Evolutionary conservation across 768 basidiomycete species (phyloP), one percentile per base, ranked within the genome.

Genomic region (Boletus speciosus): DNA sequence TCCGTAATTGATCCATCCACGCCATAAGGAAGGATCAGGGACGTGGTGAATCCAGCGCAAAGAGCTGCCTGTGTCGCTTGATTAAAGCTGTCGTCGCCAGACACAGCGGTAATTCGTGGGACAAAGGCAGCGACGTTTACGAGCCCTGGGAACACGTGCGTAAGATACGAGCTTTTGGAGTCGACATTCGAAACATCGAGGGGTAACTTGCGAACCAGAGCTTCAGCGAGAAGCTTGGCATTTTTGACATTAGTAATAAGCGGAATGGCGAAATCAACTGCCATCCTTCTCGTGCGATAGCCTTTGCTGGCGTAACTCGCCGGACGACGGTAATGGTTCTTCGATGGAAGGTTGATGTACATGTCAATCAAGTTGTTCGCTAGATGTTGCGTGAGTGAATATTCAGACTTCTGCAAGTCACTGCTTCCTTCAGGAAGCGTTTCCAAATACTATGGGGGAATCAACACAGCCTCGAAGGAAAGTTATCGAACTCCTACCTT

Each of bases 341-440:
- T 97, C 38, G 96, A 98, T 2, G 97, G 97, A 61, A 99, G 77
- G 72, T 99, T 99, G 83, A 99, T 96, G 72, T 98, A 99, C 85
- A 98, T 90, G 74, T 99, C 97, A 68, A 99, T 99, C 63, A 97
- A 76, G 71, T 95, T 94, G 73, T 96, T 96, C 34, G 91, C 92
- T 57, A 99, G 76, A 76, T 99, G 97, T 70, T 97, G 93, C 5
- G 92, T 94, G 54, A 99, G 78, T 0, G 97, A 98, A 71, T 98
- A 99, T 69, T 98, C 97, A 4, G 93, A 91, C 71, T 99, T 99
- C 71, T 95, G 91, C 59, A 85, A 73, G 70, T 85, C 85, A 37
- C 76, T 75, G 65, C 83, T 86, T 52, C 80, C 83, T 51, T 90
- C 91, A 4, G 82, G 84, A 34, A 98, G 78, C 4, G 89, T 88